Conservation (phyloP, 106 monocot genomes). For the Dendrobium nobile region DNA sequence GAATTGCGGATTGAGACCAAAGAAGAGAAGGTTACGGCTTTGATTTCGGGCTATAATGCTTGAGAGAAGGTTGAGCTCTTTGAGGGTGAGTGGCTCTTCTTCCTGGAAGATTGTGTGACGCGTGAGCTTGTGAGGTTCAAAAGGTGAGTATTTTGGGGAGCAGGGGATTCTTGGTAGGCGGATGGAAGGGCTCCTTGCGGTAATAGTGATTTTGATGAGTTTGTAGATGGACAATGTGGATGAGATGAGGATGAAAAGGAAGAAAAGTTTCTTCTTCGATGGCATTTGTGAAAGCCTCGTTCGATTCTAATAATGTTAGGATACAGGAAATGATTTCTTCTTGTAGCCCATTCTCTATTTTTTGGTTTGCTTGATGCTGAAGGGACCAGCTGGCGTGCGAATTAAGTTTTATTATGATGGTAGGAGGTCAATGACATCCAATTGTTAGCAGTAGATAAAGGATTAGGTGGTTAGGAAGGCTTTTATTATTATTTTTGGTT, state of each 20-base stretch:
- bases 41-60: conserved; percentile 22
- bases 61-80: conserved; percentile 29
- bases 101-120: background rate
- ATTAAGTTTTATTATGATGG: background rate
- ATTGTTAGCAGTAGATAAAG: background rate
- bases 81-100: conserved; percentile 23
- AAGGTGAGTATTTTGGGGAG: background rate
- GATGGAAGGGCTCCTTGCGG: conserved; percentile 4
- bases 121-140: background rate
- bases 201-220: conserved; percentile 30
- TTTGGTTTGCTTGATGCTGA: background rate
- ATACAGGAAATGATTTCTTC: background rate
- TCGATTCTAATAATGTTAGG: background rate
- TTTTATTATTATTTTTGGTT: background rate
- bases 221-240: conserved; percentile 40
- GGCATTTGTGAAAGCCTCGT: background rate
- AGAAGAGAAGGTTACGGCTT: conserved; percentile 49
- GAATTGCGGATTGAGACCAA: conserved; percentile 30
- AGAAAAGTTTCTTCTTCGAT: conserved; percentile 23
- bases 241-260: conserved; percentile 28
- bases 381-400: background rate
- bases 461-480: background rate
- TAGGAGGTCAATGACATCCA: background rate
- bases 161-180: background rate
- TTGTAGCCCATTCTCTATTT: background rate